Base-by-base conservation (phyloP, 176 grass and related monocot species). In the Stipa capillata region DNA sequence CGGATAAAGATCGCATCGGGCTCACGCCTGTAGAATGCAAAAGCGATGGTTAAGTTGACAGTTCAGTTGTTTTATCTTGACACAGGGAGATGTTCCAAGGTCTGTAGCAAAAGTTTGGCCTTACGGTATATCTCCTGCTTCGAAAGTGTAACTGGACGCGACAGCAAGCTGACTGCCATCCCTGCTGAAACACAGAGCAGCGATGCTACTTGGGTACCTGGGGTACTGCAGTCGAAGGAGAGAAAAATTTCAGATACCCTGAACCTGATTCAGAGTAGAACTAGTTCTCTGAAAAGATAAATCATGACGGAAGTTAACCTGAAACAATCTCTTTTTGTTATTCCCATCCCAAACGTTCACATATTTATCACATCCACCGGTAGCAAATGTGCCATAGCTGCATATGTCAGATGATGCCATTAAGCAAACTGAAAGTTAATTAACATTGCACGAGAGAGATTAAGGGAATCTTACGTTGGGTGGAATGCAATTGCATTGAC, bases 401-500 rank as follows among this genome's bases (percentile, higher is more conserved):
- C 76, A 33, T 52, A 37, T 56, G 73, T 55, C 12, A 51, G 32
- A 58, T 74, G 65, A 47, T 58, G 7, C 14, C 21, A 67, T 62
- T 67, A 50, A 52, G 10, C 47, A 85, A 32, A 82, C 50, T 52
- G 21, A 48, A 42, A 61, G 16, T 13, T 16, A 20, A 35, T 12
- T n/a, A 51, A 65, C 41, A 16, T 7, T 20, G 13, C 9, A 34
- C 43, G 24, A 76, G 60, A 66, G 47, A 67, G 58, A 48, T 14
- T 12, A 77, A 9, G 14, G 12, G 5, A 8, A 81, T 17, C 55
- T 62, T 85, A 93, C 91, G 40, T 76, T 74, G 78, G 78, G 77
- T 93, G 91, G 45, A 93, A 93, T 23, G 87, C 78, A 72, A 93
- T 93, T 67, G 87, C 80, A 79, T 93, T 93, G 50, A 93, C 85